phyloP scores from a whole-genome alignment of 2,329 filamentous ascomycete genomes.

The Fusarium udum region DNA sequence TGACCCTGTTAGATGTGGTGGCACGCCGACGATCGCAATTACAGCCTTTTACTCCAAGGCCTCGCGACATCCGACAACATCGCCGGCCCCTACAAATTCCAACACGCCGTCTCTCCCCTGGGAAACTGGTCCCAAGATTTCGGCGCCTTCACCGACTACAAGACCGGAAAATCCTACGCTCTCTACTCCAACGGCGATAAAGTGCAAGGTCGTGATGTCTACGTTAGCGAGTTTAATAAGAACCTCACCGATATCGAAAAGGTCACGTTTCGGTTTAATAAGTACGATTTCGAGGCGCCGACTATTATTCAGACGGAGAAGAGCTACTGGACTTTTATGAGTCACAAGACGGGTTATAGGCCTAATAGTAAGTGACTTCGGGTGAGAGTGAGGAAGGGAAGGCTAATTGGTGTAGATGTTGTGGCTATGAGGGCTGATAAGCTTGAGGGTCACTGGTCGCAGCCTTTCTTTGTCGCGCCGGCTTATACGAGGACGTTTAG shows the following conservation, averaged over 20 bases:
- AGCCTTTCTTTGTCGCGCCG: constrained; percentile 59
- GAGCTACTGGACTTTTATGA: constrained; percentile 69
- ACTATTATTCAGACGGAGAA: constrained; percentile 68
- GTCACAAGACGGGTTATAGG: constrained; percentile 71
- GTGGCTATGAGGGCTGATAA: constrained; percentile 63
- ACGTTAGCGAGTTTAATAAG: constrained; percentile 63
- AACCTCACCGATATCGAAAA: constrained; percentile 61
- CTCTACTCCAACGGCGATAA: constrained; percentile 69
- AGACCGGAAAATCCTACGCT: constrained; percentile 64
- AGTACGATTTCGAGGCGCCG: constrained; percentile 68
- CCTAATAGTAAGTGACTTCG: constrained; percentile 57
- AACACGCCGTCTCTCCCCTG: constrained; percentile 62
- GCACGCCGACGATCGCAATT: constrained; percentile 68
- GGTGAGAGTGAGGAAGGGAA: accelerated
- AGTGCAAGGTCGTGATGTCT: constrained; percentile 64
- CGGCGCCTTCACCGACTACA: constrained; percentile 68
- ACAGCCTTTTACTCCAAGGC: constrained; percentile 65
- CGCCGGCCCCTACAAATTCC: constrained; percentile 63
- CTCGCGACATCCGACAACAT: constrained; percentile 63
- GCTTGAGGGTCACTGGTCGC: constrained; percentile 60
- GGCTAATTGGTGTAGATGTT: constrained; percentile 49
- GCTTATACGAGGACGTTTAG: constrained; percentile 61
- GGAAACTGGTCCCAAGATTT: constrained; percentile 73
- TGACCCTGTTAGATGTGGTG: constrained; percentile 61
- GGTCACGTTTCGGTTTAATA: constrained; percentile 64